phyloP scores from a whole-genome alignment of 2,329 filamentous ascomycete genomes.

The Xylariaceae sp. region DNA sequence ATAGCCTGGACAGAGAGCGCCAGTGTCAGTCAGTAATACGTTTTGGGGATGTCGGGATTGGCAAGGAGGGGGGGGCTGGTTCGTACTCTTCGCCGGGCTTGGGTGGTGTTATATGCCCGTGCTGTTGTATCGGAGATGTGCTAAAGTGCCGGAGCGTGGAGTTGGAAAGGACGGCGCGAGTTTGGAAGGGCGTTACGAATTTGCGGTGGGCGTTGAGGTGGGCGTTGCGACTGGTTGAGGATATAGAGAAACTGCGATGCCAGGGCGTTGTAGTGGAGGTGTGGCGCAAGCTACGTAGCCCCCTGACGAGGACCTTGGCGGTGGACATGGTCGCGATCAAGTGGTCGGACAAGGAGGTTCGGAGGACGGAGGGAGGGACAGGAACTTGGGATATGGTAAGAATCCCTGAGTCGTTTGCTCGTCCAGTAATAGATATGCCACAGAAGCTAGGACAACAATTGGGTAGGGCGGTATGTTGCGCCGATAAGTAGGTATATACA shows the following conservation, averaged over 20 bases:
- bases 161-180: slow-evolving; percentile 6
- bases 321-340: slow-evolving; percentile 9
- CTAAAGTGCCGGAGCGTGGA: slow-evolving; percentile 54
- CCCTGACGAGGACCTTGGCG: not conserved
- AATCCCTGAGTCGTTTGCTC: too few species aligned
- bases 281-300: slow-evolving; percentile 8
- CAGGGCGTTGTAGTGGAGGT: not conserved
- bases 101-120: slow-evolving; percentile 78
- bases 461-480: too few species aligned
- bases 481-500: too few species aligned
- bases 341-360: not conserved
- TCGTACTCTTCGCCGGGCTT: slow-evolving; percentile 87
- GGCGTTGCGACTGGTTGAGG: not conserved
- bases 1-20: slow-evolving; percentile 52
- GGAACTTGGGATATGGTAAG: not conserved
- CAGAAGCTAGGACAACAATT: too few species aligned
- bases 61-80: slow-evolving; percentile 6
- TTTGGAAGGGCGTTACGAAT: slow-evolving; percentile 2
- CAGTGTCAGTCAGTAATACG: slow-evolving; percentile 1
- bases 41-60: too few species aligned
- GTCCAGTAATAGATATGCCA: too few species aligned
- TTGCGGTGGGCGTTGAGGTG: not conserved
- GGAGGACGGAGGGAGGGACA: not conserved
- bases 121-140: slow-evolving; percentile 51
- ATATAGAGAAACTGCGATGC: slow-evolving; percentile 5